Conservation (phyloP, 352 stramenopile species). For the Pythium monospermum region DNA sequence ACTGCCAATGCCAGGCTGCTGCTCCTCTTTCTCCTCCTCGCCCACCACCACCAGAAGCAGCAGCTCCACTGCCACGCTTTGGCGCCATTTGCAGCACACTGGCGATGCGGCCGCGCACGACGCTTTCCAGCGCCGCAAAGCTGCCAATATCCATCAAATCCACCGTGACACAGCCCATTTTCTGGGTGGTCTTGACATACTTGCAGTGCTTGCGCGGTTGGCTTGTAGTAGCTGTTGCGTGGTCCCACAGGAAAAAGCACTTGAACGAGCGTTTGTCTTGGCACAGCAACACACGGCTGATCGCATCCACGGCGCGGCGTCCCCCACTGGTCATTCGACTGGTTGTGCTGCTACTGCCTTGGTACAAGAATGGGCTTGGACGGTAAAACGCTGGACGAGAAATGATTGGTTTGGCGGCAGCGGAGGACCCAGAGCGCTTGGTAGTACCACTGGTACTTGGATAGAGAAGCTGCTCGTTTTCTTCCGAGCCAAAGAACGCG, state of each 20-base stretch:
- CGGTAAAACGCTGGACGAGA: constrained; percentile 43
- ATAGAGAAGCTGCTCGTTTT: background rate
- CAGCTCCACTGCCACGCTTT: too few relatives aligned
- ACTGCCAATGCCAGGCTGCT: constrained; percentile 17
- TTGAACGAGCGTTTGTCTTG: constrained; percentile 66
- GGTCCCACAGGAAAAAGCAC: constrained; percentile 38
- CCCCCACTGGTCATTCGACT: too few relatives aligned
- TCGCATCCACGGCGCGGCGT: constrained; percentile 29
- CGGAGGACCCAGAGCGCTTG: too few relatives aligned
- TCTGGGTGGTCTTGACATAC: too few relatives aligned
- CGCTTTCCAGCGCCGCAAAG: constrained; percentile 34
- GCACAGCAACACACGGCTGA: constrained; percentile 46
- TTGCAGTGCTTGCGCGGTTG: too few relatives aligned
- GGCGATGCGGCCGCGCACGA: constrained; percentile 32
- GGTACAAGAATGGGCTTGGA: constrained; percentile 41
- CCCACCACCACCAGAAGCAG: too few relatives aligned
- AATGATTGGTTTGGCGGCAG: too few relatives aligned
- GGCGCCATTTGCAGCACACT: constrained; percentile 24
- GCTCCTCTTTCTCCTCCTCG: constrained; percentile 19
- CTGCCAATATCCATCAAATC: constrained; percentile 40
- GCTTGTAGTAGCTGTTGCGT: background rate
- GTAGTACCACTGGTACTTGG: too few relatives aligned
- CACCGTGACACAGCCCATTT: constrained; percentile 29
- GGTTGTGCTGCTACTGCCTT: constrained; percentile 30
- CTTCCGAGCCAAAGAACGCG: constrained; percentile 18